Base-by-base conservation (phyloP, 2,329 filamentous ascomycete species). In the Parascedosporium putredinis region DNA sequence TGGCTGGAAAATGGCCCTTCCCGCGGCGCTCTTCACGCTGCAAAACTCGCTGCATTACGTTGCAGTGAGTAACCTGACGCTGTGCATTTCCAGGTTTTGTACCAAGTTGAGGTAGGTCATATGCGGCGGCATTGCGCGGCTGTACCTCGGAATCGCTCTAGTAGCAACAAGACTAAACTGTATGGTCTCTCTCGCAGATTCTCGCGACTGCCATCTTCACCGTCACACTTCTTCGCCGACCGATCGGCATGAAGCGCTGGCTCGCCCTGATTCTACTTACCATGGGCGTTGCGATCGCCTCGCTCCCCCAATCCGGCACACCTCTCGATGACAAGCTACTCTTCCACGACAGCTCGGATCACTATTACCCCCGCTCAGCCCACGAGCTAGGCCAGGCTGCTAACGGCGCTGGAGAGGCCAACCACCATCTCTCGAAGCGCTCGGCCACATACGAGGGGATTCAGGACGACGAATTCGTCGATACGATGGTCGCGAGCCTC, bases 41-140 rank as follows among this genome's bases (percentile, higher is more conserved):
- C 88, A 96, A 60, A 97, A 96, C 61, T 86, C 86, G n/a, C 70
- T 97, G 49, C 88, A 96, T 64, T 98, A 96, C 61, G 78, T 94
- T 48, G 91, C 88, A 1, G 81, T 96, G 9, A 88, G 87, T 53
- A 96, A 97, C 57, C 67, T 97, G 58, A 95, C 59, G 86, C 91
- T 0, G 88, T 93, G 4, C 89, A 91, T 49, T 97, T 96, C 62
- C 90, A 96, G 65, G 83, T 95, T 52, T 80, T 93, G 23, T 95
- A 93, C 63, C 91, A 98, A 67, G 73, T 97, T 51, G 96, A 96
- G 73, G 78, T 79, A 59, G n/a, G 64, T 52, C 24, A 46, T n/a
- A 18, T n/a, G 18, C 25, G 27, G 7, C 16, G n/a, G n/a, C n/a
- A n/a, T n/a, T n/a, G n/a, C n/a, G n/a, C n/a, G n/a, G n/a, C n/a